A percentile compares a stretch with the other conserved stretches of the same genome.
phyloP scores from a whole-genome alignment of 768 basidiomycete genomes.

The Amanita rimosa region DNA sequence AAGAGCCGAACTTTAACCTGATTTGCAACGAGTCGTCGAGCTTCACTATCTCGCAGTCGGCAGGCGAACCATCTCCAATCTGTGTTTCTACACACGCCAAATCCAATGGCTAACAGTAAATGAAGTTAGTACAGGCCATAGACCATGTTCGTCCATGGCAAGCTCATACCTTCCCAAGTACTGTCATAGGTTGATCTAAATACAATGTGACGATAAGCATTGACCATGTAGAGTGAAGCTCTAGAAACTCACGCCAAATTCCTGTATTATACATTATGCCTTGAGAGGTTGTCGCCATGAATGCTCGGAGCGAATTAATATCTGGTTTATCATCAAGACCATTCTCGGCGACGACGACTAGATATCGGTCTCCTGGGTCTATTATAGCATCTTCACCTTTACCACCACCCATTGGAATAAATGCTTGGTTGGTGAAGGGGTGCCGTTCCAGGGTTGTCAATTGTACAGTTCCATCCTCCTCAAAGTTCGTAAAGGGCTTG shows the following conservation, averaged over 20 bases:
- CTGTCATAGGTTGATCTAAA: conserved; percentile 88
- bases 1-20: conserved; percentile 20
- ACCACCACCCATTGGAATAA: conserved; percentile 82
- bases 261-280: conserved; percentile 78
- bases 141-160: neutral
- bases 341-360: conserved; percentile 82
- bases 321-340: conserved; percentile 72
- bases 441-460: conserved; percentile 83
- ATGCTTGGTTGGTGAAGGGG: conserved; percentile 81
- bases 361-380: conserved; percentile 45
- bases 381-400: conserved; percentile 29
- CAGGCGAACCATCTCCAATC: conserved; percentile 62
- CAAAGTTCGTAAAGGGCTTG: conserved; percentile 36
- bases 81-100: conserved; percentile 91
- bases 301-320: conserved; percentile 63
- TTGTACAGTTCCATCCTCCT: conserved; percentile 36
- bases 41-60: conserved; percentile 83
- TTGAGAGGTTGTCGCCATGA: conserved; percentile 69
- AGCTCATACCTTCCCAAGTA: conserved; percentile 50
- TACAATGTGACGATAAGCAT: neutral
- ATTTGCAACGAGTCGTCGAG: conserved; percentile 23
- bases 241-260: conserved; percentile 74
- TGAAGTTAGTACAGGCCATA: neutral
- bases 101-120: conserved; percentile 47
- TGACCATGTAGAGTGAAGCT: neutral